Evolutionary conservation across 495 filamentous ascomycete species (phyloP).

Genomic region (Usnea hakonensis): DNA sequence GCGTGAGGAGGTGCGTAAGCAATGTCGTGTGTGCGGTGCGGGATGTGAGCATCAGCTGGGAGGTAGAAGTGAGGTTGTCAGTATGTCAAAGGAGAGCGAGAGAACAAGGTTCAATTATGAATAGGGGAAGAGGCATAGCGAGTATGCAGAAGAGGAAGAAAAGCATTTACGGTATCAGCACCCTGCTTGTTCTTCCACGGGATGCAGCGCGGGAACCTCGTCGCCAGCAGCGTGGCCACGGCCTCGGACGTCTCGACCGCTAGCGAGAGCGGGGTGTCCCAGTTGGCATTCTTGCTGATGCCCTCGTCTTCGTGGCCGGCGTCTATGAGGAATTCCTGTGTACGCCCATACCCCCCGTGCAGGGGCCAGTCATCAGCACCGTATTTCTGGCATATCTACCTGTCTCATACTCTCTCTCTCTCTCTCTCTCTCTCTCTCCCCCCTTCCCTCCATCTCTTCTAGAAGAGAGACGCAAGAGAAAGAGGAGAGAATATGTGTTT

Average conservation of each 20-base stretch:
- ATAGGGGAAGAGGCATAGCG: not conserved
- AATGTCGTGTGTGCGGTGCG: constrained; percentile 13
- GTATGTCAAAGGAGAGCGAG: constrained; percentile 4
- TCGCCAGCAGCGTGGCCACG: constrained; percentile 49
- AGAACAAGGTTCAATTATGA: not conserved
- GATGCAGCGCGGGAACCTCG: constrained; percentile 34
- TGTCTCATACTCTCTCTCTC: too few relatives aligned
- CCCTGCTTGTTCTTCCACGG: constrained; percentile 48
- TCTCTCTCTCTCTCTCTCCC: too few relatives aligned
- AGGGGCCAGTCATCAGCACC: not conserved
- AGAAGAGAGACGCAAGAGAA: not conserved
- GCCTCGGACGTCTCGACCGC: constrained; percentile 50
- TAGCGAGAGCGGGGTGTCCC: constrained; percentile 60
- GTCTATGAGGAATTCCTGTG: constrained; percentile 24
- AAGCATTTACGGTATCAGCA: constrained; percentile 40
- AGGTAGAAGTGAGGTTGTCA: not conserved
- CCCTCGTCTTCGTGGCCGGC: constrained; percentile 33
- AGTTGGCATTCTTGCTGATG: constrained; percentile 59
- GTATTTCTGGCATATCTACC: not conserved
- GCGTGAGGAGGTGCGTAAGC: constrained; percentile 14
- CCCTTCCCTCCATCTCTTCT: too few relatives aligned
- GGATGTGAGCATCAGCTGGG: constrained; percentile 23
- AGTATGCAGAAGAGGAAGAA: not conserved
- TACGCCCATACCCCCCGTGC: too few relatives aligned
- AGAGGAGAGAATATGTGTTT: too few relatives aligned